Base-by-base conservation (phyloP, 1,284 basidiomycete species). In the Ustilago cynodontis region DNA sequence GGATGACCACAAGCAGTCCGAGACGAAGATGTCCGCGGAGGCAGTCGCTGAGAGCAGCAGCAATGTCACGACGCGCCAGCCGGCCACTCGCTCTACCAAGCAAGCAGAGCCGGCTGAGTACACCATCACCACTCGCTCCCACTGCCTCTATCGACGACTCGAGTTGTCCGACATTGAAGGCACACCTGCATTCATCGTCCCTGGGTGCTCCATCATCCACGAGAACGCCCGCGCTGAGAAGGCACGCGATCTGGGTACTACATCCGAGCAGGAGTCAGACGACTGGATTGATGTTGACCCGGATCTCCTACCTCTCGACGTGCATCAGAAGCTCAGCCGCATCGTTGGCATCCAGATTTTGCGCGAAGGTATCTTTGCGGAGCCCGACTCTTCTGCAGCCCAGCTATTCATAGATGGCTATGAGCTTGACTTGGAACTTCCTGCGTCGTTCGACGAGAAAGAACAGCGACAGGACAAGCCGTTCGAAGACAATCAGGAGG, bases 331-430 rank as follows among this genome's bases (percentile, higher is more conserved):
- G 41, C 77, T 79, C 35, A 76, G 73, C 55, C 73, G 77, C 47
- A 67, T 79, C 54, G 59, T 79, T 16, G 73, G 77, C 28, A 47
- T 79, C 14, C 65, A 71, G 22, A 72, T 79, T 22, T 59, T 79
- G 18, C 62, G 63, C 14, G 77, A 79, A 45, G 68, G 71, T 10
- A 71, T 71, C 37, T 69, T 65, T 31, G 73, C 53, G 2, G 73
- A 76, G 61, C 70, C 77, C 7, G 52, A 52, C 28, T 69, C 70
- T 9, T 54, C 65, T 16, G 75, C 75, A 3, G 70, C 66, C n/a
- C 29, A 67, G 16, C 33, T 77, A 31, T 43, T 77, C 28, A 29
- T 56, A 13, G 24, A 67, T 1, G 54, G 47, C 28, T 45, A 62
- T 22, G 67, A 75, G 22, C 41, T 65, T 20, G 59, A 65, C 18